Base-by-base conservation (phyloP, 2,329 filamentous ascomycete genomes). In the Balansia obtecta region DNA sequence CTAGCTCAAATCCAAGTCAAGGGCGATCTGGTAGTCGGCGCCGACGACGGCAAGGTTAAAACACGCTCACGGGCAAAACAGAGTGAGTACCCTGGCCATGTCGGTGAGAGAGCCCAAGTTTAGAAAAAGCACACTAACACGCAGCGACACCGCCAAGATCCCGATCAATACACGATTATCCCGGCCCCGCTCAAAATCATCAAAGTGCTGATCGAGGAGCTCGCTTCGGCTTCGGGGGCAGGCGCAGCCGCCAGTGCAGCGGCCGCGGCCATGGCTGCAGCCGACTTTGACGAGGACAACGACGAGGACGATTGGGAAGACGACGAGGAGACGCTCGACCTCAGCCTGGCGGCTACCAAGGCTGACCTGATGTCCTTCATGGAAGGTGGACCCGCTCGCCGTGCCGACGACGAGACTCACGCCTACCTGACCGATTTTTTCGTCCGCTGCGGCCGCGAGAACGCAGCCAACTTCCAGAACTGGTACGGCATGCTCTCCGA, bases 141-240 rank as follows among this genome's bases (percentile, higher is more conserved):
- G 22, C 1, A 11, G 8, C 22, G n/a, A 30, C 18, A 32, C 8
- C 8, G 27, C 32, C 39, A 34, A 86, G 83, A 91, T 63, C 93
- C 93, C 15, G 90, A 96, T 63, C 83, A 85, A 64, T 97, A 85
- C 71, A 96, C 89, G 6, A 80, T 86, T 53, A 82, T 98, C 52
- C 81, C 90, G 0, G 90, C 90, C 0, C 83, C 88, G 1, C 77
- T 98, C 62, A 98, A 98, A 71, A 96, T 98, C 53, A 71, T 97
- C 68, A 98, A 98, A 72, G 85, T 97, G 4, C 79, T 98, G 9
- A 85, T 97, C 45, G 88, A 95, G 62, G 93, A 98, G 69, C 79
- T 98, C 3, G 74, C 86, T 6, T 88, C 87, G 0, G 88, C 89
- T 1, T 83, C 86, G 4, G 88, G 87, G 22, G 68, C 70, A n/a